Evolutionary conservation across 345 rosid species (phyloP).

Genomic region (Rubroshorea leprosula): DNA sequence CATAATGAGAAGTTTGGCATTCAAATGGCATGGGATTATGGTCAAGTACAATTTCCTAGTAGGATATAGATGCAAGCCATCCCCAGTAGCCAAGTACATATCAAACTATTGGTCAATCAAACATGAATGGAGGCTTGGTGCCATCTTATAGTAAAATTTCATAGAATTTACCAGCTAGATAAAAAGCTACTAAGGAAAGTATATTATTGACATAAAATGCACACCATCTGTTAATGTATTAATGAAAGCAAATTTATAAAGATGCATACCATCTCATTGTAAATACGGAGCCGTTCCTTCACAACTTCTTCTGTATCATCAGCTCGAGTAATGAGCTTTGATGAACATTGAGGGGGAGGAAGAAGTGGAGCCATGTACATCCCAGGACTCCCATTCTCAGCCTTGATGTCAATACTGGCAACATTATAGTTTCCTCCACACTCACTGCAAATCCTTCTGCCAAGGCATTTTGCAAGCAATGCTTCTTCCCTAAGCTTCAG

Average conservation of each 20-base stretch:
- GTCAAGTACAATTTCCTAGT: too few relatives aligned
- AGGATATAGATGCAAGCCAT: too few relatives aligned
- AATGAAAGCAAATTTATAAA: not conserved
- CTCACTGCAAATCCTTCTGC: slow-evolving; percentile 85
- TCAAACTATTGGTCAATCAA: not conserved
- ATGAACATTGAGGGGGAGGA: slow-evolving; percentile 79
- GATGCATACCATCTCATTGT: slow-evolving; percentile 54
- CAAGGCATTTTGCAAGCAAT: slow-evolving; percentile 86
- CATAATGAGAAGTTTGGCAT: too few relatives aligned
- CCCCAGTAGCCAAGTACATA: too few relatives aligned
- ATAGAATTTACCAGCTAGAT: too few relatives aligned
- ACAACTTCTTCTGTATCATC: slow-evolving; percentile 95
- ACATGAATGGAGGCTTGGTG: not conserved
- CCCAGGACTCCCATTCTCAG: slow-evolving; percentile 62
- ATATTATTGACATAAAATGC: too few relatives aligned
- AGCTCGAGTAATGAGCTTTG: slow-evolving; percentile 78
- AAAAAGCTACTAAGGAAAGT: too few relatives aligned
- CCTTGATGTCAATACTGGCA: slow-evolving; percentile 83
- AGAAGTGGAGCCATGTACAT: slow-evolving; percentile 96
- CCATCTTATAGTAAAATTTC: not conserved
- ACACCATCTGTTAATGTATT: too few relatives aligned
- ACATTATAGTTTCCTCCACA: slow-evolving; percentile 88
- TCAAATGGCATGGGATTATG: too few relatives aligned
- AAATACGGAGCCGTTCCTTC: slow-evolving; percentile 73
- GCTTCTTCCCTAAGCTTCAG: slow-evolving; percentile 86